Evolutionary conservation across 2,329 filamentous ascomycete species (phyloP).

Genomic region (Daldinia sp.): DNA sequence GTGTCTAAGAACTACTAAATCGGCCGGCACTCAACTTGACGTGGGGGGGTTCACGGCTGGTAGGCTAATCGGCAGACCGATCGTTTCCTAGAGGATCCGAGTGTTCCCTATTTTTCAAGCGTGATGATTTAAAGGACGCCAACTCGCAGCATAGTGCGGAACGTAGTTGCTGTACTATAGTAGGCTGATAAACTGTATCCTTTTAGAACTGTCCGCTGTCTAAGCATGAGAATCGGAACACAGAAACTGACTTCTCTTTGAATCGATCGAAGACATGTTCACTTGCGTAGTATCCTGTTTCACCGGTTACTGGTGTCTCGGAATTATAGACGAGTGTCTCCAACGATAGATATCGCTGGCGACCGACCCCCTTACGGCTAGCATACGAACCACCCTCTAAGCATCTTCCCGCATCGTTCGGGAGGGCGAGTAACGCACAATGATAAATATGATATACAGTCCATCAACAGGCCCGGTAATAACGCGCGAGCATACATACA

Average conservation of each 20-base stretch:
- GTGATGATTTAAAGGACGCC: slow-evolving; percentile 1
- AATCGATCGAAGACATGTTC: slow-evolving; percentile 13
- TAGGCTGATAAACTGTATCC: background rate
- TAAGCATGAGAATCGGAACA: slow-evolving; percentile 16
- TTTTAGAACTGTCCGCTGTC: background rate
- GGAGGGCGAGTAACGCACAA: background rate
- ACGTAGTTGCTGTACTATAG: slow-evolving; percentile 7
- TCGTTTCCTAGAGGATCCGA: slow-evolving; percentile 15
- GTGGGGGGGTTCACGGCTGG: slow-evolving; percentile 21
- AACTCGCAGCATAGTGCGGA: slow-evolving; percentile 3
- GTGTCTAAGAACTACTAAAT: slow-evolving; percentile 25
- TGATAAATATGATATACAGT: background rate
- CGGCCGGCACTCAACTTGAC: slow-evolving; percentile 24
- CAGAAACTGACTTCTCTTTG: background rate
- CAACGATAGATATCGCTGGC: slow-evolving; percentile 8
- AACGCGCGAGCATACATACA: background rate
- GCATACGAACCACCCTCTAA: background rate
- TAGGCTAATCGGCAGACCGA: slow-evolving; percentile 18
- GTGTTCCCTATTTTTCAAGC: background rate
- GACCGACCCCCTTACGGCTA: slow-evolving; percentile 3
- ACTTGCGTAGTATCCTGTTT: slow-evolving; percentile 9
- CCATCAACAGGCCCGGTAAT: background rate
- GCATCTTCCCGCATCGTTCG: background rate
- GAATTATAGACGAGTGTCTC: slow-evolving; percentile 8
- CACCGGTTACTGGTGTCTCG: slow-evolving; percentile 24